A percentile compares a stretch with the other conserved stretches of the same genome.
Conservation (phyloP, 1,284 basidiomycete species). For the Agroathelia rolfsii region DNA sequence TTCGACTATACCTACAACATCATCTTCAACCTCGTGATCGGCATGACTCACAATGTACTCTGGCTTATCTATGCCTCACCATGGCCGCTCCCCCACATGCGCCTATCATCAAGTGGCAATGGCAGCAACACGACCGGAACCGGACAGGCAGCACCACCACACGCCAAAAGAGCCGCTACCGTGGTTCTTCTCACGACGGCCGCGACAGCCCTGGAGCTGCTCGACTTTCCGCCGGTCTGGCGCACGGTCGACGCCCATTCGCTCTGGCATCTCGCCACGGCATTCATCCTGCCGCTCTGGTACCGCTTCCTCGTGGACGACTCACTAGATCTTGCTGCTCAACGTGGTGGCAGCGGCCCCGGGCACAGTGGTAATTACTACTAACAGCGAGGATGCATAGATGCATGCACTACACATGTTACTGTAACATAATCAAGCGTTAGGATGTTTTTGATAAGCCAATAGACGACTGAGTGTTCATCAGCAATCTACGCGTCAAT, state of each 20-base stretch:
- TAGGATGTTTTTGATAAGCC: no score
- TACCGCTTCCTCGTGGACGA: slow-evolving; percentile 74
- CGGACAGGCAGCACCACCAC: no score
- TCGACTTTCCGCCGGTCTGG: slow-evolving; percentile 82
- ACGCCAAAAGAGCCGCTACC: slow-evolving; percentile 42
- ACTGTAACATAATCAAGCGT: no score
- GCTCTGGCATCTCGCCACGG: slow-evolving; percentile 89
- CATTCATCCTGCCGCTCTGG: slow-evolving; percentile 75
- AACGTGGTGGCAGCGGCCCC: no score
- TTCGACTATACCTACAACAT: slow-evolving; percentile 98
- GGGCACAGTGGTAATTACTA: no score
- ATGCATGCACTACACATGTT: no score
- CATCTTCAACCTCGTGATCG: slow-evolving; percentile 73
- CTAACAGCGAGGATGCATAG: no score
- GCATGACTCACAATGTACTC: slow-evolving; percentile 71
- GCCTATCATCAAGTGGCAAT: no score
- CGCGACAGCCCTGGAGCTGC: slow-evolving; percentile 77
- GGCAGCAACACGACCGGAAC: no score
- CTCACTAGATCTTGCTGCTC: slow-evolving; percentile 53
- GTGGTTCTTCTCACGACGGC: slow-evolving; percentile 67
- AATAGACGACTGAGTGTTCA: no score
- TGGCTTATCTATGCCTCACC: slow-evolving; percentile 79
- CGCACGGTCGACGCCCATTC: slow-evolving; percentile 88
- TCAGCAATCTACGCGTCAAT: no score
- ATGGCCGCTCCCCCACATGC: slow-evolving; percentile 44